phyloP scores from a whole-genome alignment of 2,329 filamentous ascomycete genomes.

The Calonectria pseudoreteaudii region DNA sequence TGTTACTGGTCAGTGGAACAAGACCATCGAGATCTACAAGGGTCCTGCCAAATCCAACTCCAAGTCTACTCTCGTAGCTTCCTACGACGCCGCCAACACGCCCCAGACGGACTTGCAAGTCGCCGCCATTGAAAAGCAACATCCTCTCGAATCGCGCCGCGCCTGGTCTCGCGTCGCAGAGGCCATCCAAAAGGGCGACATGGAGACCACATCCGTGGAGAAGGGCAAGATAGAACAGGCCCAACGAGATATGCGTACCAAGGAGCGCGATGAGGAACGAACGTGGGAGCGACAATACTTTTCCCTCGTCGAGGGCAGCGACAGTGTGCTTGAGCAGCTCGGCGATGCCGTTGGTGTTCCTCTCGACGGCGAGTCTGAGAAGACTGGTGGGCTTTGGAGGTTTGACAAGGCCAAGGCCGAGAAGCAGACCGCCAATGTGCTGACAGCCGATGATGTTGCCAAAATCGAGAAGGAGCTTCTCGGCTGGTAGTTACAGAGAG shows the following conservation, averaged over 20 bases:
- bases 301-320: constrained; percentile 59
- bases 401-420: constrained; percentile 63
- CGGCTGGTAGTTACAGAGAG: constrained; percentile 48
- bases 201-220: constrained; percentile 81
- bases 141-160: constrained; percentile 86
- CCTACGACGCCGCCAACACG: constrained; percentile 69
- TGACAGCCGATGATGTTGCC: constrained; percentile 54
- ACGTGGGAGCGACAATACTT: constrained; percentile 92
- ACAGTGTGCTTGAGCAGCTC: constrained; percentile 58
- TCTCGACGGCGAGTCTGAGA: constrained; percentile 66
- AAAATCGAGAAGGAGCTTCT: constrained; percentile 60
- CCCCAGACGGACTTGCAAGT: constrained; percentile 77
- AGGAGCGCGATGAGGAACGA: constrained; percentile 79
- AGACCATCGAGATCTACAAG: constrained; percentile 81
- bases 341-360: constrained; percentile 61
- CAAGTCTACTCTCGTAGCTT: constrained; percentile 63
- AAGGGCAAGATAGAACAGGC: constrained; percentile 92
- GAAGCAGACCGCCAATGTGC: constrained; percentile 50
- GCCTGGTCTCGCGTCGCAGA: constrained; percentile 90
- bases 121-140: constrained; percentile 80
- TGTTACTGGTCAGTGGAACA: constrained; percentile 92
- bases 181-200: constrained; percentile 84
- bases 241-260: constrained; percentile 79
- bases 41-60: constrained; percentile 65
- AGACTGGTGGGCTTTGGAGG: constrained; percentile 71